Conservation (phyloP, 2,329 filamentous ascomycete species). For the Scolecobasidium constrictum region DNA sequence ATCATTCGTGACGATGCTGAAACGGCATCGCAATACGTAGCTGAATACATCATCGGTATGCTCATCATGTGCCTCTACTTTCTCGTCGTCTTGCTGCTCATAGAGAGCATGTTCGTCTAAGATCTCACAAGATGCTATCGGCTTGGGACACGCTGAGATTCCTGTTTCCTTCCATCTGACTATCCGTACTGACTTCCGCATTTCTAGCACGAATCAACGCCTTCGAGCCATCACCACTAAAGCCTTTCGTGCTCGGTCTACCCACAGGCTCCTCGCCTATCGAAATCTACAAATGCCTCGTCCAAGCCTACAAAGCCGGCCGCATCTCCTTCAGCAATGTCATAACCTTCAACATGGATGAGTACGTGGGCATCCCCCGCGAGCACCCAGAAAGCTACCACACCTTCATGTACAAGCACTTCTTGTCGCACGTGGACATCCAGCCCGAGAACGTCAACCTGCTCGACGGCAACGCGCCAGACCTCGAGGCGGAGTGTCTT, state of each 20-base stretch:
- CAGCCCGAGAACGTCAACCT: slow-evolving; percentile 75
- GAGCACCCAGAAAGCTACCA: slow-evolving; percentile 82
- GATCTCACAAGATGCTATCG: not conserved
- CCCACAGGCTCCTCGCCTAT: slow-evolving; percentile 77
- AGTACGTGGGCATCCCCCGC: slow-evolving; percentile 74
- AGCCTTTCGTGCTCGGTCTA: slow-evolving; percentile 72
- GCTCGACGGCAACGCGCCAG: slow-evolving; percentile 66
- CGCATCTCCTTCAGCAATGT: slow-evolving; percentile 80
- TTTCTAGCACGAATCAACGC: slow-evolving; percentile 60
- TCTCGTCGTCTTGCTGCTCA: not conserved
- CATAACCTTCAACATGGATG: slow-evolving; percentile 90
- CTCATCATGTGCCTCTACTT: too few species aligned
- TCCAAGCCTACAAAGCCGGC: slow-evolving; percentile 58
- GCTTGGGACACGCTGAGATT: not conserved
- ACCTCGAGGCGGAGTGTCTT: slow-evolving; percentile 65
- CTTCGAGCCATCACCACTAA: slow-evolving; percentile 59
- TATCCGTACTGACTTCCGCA: not conserved
- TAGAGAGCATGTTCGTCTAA: not conserved
- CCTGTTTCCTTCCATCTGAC: slow-evolving; percentile 3
- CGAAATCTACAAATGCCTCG: slow-evolving; percentile 65
- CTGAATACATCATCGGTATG: slow-evolving; percentile 67
- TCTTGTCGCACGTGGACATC: slow-evolving; percentile 79
- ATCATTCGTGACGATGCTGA: slow-evolving; percentile 67
- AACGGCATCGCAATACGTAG: slow-evolving; percentile 63
- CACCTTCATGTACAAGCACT: slow-evolving; percentile 87